Conservation (phyloP, 192 early-diverging fungal genomes). For the Coemansia sp. region DNA sequence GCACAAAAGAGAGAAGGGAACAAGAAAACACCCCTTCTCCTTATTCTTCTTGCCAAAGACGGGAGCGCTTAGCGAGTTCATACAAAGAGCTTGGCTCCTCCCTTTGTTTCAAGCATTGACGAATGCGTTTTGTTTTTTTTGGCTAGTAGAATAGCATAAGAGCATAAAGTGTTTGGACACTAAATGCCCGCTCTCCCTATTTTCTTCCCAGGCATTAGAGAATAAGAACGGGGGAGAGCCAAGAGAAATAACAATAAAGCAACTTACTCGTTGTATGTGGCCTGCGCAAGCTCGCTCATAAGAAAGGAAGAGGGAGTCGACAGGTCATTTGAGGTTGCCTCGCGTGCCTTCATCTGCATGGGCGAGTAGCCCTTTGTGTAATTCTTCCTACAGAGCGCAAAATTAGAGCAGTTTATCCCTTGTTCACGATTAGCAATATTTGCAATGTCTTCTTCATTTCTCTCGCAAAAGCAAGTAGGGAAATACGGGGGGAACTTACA, state of each 20-base stretch:
- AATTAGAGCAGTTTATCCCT: too few species aligned
- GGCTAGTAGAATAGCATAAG: too few species aligned
- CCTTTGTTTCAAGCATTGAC: too few species aligned
- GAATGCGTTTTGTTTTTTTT: too few species aligned
- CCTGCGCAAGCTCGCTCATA: slow-evolving; percentile 86
- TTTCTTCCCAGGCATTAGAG: not conserved
- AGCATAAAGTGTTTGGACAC: too few species aligned
- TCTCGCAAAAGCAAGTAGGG: not conserved
- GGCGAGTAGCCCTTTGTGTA: slow-evolving; percentile 90
- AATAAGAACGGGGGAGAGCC: not conserved
- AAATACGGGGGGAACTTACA: slow-evolving; percentile 23
- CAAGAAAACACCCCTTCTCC: too few species aligned
- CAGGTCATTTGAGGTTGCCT: slow-evolving; percentile 78
- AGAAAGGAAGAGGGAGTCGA: slow-evolving; percentile 72
- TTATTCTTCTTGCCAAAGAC: too few species aligned
- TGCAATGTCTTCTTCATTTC: not conserved
- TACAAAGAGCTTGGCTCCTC: too few species aligned
- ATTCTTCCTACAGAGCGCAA: slow-evolving; percentile 67
- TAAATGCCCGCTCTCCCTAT: not conserved
- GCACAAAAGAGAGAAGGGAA: too few species aligned
- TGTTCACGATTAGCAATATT: not conserved
- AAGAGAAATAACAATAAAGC: not conserved
- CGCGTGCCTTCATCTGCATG: slow-evolving; percentile 88
- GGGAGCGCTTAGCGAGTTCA: too few species aligned
- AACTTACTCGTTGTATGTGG: slow-evolving; percentile 83